Evolutionary conservation across 1,284 basidiomycete species (phyloP).

Genomic region (Cryptococcus sp.): DNA sequence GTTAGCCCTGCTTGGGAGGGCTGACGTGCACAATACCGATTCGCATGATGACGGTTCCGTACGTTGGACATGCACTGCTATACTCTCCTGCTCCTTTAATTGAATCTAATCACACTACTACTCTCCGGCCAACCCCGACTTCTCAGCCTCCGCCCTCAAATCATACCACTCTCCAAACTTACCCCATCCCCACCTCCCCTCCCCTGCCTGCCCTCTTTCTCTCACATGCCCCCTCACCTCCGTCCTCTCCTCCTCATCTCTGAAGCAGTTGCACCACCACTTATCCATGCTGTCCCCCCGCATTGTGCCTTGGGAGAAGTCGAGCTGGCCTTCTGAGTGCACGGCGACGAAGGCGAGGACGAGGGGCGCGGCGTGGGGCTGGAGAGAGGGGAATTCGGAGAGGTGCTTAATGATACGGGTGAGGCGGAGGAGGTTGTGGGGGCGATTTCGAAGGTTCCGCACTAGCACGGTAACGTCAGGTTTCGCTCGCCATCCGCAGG

Average conservation of each 20-base stretch:
- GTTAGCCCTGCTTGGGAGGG: neutral
- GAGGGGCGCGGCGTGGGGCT: slow-evolving; percentile 60
- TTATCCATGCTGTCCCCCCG: slow-evolving; percentile 64
- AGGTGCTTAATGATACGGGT: slow-evolving; percentile 72
- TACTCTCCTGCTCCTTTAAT: neutral
- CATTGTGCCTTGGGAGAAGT: slow-evolving; percentile 48
- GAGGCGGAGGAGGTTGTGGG: slow-evolving; percentile 72
- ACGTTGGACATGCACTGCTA: neutral
- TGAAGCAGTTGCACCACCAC: slow-evolving; percentile 72
- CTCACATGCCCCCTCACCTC: slow-evolving; percentile 57
- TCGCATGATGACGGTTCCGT: neutral
- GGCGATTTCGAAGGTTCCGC: slow-evolving; percentile 59
- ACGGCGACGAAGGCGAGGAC: slow-evolving; percentile 67
- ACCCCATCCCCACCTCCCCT: slow-evolving; percentile 14
- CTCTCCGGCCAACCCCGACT: slow-evolving; percentile 5
- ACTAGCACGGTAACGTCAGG: slow-evolving; percentile 20
- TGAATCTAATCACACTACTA: neutral
- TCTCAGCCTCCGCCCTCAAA: slow-evolving; percentile 52
- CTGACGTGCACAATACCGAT: too few species aligned
- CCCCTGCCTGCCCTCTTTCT: slow-evolving; percentile 54
- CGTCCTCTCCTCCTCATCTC: slow-evolving; percentile 59
- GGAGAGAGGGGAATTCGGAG: slow-evolving; percentile 55
- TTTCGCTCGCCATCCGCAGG: too few species aligned
- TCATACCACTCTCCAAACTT: slow-evolving; percentile 78
- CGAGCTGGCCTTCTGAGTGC: slow-evolving; percentile 59